Conservation (phyloP, 2,329 filamentous ascomycete genomes). For the Colletotrichum liaoningense region DNA sequence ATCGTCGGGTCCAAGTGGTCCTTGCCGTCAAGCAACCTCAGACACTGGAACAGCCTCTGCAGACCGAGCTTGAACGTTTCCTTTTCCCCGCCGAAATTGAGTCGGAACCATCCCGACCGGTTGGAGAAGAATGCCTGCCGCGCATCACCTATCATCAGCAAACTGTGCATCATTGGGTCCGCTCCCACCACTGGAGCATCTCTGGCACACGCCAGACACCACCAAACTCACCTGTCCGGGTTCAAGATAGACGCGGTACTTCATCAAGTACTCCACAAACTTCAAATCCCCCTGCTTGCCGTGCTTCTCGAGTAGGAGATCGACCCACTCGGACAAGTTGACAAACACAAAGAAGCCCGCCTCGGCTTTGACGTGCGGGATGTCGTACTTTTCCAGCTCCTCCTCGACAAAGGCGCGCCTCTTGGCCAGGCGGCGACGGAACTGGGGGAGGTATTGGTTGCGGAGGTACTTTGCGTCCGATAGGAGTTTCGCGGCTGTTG, state of each 20-base stretch:
- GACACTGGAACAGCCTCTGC: constrained; percentile 2
- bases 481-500: background rate
- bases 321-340: constrained; percentile 18
- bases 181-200: background rate
- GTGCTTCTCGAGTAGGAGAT: background rate
- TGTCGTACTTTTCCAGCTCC: background rate
- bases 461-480: constrained; percentile 22
- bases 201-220: background rate
- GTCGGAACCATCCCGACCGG: constrained; percentile 16
- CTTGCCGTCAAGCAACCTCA: constrained; percentile 13
- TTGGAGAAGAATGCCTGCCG: constrained; percentile 7
- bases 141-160: background rate
- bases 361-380: constrained; percentile 13
- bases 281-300: background rate
- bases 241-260: constrained; percentile 14
- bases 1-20: background rate
- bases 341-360: constrained; percentile 27
- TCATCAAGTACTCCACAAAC: constrained; percentile 16
- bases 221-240: constrained; percentile 6
- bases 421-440: constrained; percentile 15
- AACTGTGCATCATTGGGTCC: too few species aligned
- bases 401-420: background rate
- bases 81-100: constrained; percentile 22
- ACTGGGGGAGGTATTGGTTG: background rate
- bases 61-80: constrained; percentile 16